Evolutionary conservation across 768 basidiomycete species (phyloP), one percentile per base, ranked within the genome.

Genomic region (Pleurotus ostreatus): DNA sequence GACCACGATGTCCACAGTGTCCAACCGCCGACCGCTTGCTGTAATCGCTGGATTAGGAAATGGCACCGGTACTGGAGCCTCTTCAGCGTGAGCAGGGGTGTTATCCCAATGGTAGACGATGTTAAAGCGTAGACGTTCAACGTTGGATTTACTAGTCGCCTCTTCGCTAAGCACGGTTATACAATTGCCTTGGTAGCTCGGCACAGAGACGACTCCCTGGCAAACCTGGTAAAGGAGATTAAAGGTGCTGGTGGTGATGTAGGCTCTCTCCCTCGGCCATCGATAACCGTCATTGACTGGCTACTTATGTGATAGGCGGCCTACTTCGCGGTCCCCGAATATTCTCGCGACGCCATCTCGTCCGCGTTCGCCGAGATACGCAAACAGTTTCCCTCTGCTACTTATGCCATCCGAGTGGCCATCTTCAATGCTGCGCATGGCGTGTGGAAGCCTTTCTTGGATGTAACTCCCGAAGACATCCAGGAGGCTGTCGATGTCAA

Each of bases 361-460:
- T 63, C 75, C 1, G 77, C 74, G 4, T 85, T 84, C 70, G 59
- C 62, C 5, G 65, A 71, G 13, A 74, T 86, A 62, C 79, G 78
- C 41, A 53, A 66, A n/a, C 73, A 62, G 5, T 86, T 75, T 61
- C 23, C 46, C 13, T 20, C 46, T 16, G 11, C 46, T 0, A 66
- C 75, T 22, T 79, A 77, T 57, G 73, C 72, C 34, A 75, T 89
- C 39, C 80, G 80, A 12, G 84, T 76, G 2, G 86, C 86, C 1
- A 62, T 90, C 7, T 90, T 80, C 71, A 90, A 90, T 62, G 78
- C 74, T 1, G 85, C 74, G 0, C 65, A 77, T 39, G 77, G 76
- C 2, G 66, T 82, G 11, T 88, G 81, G 78, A 88, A 86, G 68
- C 77, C 78, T 2, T 90, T 89, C 75, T 70, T 90, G 25, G 76